Base-by-base conservation (phyloP, 2,329 filamentous ascomycete genomes). In the Calonectria pauciramosa region DNA sequence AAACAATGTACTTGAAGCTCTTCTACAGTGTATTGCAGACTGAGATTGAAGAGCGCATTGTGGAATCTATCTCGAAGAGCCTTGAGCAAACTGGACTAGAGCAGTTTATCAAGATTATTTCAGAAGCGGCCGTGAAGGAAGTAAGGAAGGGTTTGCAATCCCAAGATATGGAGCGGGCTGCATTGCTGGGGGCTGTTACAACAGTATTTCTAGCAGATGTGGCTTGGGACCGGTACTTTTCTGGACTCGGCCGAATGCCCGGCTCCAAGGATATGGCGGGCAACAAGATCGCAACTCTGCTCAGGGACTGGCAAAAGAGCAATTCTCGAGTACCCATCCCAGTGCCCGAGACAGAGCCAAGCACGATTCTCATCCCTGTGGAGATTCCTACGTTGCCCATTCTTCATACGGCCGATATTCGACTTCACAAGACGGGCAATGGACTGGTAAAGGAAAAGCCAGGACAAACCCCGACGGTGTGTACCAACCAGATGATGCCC, bases 331-430 rank as follows among this genome's bases (percentile, higher is more conserved):
- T 87, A 16, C 41, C 76, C 2, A 74, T 86, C 0, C 75, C 81
- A 10, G 70, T 80, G 4, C 66, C 74, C 1, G 73, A 80, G 1
- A 75, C 76, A 7, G 86, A 90, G 26, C 77, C 88, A 84, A 75
- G 90, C 90, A 93, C 92, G 16, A 96, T 99, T 79, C 88, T 94
- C 36, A 97, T 99, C 68, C 95, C 96, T 0, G 96, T 99, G 18
- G 95, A 98, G 73, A 92, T 99, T 1, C 96, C 96, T 0, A 93
- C 94, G 1, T 89, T 98, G 2, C 92, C 95, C 63, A 91, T 98
- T 26, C 91, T 99, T 0, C 94, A 98, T 84, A 97, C 94, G 0
- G 93, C 94, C 3, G 92, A 94, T 68, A 89, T 96, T 34, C 87
- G 87, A 34, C 84, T 95, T 2, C 85, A 88, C 73, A 80, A 79